phyloP scores from a whole-genome alignment of 169 alveolate species.

The Ophryocystis elektroscirrha region DNA sequence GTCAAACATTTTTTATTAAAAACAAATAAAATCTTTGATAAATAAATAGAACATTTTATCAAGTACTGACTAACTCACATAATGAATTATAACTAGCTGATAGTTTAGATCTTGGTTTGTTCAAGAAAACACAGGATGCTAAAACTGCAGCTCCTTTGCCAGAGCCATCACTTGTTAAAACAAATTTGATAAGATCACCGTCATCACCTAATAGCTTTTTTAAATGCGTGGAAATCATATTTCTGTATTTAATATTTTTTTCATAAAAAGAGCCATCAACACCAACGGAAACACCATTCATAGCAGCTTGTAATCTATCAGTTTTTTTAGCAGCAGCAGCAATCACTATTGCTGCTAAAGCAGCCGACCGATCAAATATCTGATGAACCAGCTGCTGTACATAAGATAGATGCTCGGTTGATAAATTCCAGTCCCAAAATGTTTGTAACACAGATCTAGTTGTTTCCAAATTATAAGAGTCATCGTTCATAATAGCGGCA shows the following conservation, averaged over 20 bases:
- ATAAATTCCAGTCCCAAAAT: conserved; percentile 37
- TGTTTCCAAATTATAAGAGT: conserved; percentile 19
- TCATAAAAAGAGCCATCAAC: conserved; percentile 53
- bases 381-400: conserved; percentile 36
- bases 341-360: conserved; percentile 47
- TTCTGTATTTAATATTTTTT: conserved; percentile 47
- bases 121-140: too few species aligned
- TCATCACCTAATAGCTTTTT: not conserved
- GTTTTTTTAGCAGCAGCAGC: conserved; percentile 44
- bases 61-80: too few species aligned
- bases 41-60: too few species aligned
- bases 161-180: not conserved
- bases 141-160: not conserved
- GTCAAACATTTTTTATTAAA: too few species aligned
- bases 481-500: conserved; percentile 34
- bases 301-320: conserved; percentile 14
- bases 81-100: too few species aligned
- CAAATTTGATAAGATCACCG: not conserved
- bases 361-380: conserved; percentile 50
- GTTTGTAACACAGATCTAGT: conserved; percentile 25
- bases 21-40: too few species aligned
- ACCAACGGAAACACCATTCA: conserved; percentile 34
- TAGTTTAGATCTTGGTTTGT: too few species aligned
- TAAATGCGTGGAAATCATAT: not conserved
- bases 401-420: conserved; percentile 17